Evolutionary conservation across 129 eudicot genomes (phyloP).

Genomic region (Calendula officinalis): DNA sequence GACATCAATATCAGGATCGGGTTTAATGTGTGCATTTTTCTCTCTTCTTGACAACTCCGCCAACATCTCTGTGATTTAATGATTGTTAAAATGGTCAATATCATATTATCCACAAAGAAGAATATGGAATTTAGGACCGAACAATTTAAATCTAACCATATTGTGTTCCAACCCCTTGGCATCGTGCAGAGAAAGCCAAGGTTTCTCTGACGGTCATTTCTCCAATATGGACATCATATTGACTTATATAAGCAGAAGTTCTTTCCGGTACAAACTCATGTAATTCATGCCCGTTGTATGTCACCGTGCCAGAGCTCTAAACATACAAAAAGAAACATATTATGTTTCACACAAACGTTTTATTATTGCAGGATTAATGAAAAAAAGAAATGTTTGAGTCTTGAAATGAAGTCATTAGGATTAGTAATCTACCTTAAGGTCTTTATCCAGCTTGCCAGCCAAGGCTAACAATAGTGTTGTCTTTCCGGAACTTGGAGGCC

Average conservation of each 20-base stretch:
- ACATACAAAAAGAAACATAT: constrained; percentile 1
- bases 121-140: background rate
- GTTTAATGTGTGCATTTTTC: constrained; percentile 69
- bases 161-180: constrained; percentile 83
- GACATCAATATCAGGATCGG: constrained; percentile 89
- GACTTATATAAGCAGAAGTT: constrained; percentile 89
- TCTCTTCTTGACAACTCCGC: constrained; percentile 85
- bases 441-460: constrained; percentile 67
- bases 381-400: background rate
- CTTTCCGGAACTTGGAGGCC: constrained; percentile 91
- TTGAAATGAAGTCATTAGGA: background rate
- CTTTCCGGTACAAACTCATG: constrained; percentile 80
- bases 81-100: background rate
- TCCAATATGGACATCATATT: constrained; percentile 83
- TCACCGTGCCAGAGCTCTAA: constrained; percentile 63
- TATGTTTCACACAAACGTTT: background rate
- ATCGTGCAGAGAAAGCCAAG: constrained; percentile 75
- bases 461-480: constrained; percentile 67
- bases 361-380: background rate
- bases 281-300: constrained; percentile 73
- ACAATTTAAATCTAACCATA: constrained; percentile 48
- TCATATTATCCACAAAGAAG: background rate
- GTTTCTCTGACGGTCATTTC: constrained; percentile 97
- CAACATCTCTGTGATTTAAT: constrained; percentile 65
- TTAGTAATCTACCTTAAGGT: constrained; percentile 42